Conservation (phyloP, 192 early-diverging fungal species). For the Cetraspora pellucida region DNA sequence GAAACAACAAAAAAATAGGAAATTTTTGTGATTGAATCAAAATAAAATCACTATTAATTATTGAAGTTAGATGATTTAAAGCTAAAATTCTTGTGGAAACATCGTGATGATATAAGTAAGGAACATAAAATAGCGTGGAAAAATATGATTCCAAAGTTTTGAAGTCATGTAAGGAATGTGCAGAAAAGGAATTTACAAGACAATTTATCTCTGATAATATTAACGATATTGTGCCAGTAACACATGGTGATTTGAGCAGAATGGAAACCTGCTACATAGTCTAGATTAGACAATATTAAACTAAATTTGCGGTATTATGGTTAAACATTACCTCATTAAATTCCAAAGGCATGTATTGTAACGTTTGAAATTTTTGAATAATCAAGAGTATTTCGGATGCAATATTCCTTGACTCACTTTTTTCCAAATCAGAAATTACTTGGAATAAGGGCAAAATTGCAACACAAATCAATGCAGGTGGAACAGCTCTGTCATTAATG, state of each 20-base stretch:
- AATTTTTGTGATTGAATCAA: constrained; percentile 39
- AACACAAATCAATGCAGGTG: constrained; percentile 37
- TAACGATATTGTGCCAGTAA: constrained; percentile 5
- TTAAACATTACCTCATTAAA: constrained; percentile 2
- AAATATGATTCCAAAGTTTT: constrained; percentile 33
- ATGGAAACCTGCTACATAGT: background rate
- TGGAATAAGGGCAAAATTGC: constrained; percentile 58
- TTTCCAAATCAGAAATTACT: constrained; percentile 46
- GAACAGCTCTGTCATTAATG: background rate
- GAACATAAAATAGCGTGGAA: constrained; percentile 37
- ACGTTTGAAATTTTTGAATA: constrained; percentile 36
- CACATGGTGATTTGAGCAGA: background rate
- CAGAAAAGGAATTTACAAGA: constrained; percentile 23
- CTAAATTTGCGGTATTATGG: background rate
- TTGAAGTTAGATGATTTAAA: background rate
- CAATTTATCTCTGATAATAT: constrained; percentile 9
- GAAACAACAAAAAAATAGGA: constrained; percentile 49
- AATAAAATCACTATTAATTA: constrained; percentile 20
- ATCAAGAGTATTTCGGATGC: constrained; percentile 40
- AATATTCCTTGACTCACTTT: constrained; percentile 33
- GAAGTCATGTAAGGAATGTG: constrained; percentile 12
- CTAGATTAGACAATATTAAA: background rate
- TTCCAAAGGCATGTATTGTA: constrained; percentile 24
- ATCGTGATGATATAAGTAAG: constrained; percentile 45
- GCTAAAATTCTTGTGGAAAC: constrained; percentile 35